Evolutionary conservation across 2,329 filamentous ascomycete genomes (phyloP), one percentile per base, ranked within the genome.

Genomic region (Ascochyta koolunga): DNA sequence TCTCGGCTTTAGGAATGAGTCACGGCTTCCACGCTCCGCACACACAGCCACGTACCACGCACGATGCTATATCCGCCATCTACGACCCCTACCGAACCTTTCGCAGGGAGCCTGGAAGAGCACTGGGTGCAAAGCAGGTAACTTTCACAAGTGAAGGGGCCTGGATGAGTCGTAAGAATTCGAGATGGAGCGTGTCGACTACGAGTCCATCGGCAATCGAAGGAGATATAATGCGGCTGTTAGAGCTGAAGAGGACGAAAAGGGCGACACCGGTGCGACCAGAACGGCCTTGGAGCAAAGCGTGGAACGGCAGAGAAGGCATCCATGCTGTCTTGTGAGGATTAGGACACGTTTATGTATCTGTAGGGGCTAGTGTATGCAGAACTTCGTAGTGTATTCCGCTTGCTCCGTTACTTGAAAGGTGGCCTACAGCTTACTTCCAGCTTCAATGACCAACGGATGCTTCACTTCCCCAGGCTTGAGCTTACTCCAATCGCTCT

Each of bases 401-500:
- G 25, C 10, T 29, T 29, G 4, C 27, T 13, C 22, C 27, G 15
- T 15, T 29, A 13, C 27, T 15, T 29, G 27, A 16, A 7, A 7
- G 11, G 29, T 29, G 29, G 5, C 16, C 55, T 50, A 69, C 36
- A 71, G n/a, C 51, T 70, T 70, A 35, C 57, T 64, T 52, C 59
- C 49, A 9, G 64, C 69, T 42, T 75, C 67, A 11, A 74, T 25
- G 2, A 75, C 71, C 19, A 43, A 39, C 5, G 70, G 79, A 67
- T 81, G 78, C 18, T 71, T 66, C 1, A 85, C 76, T 16, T 74
- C 71, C 0, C 84, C 84, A 0, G 79, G 73, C 45, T 67, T 72
- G 51, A 86, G 45, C 61, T 78, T 79, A 13, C 65, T 71, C 70
- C 81, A 80, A 55, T 85, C 79, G 9, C 67, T 60, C 57, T 83